Evolutionary conservation across 805 yeast species (phyloP), one percentile per base, ranked within the genome.

Genomic region (Wickerhamomyces pijperi): DNA sequence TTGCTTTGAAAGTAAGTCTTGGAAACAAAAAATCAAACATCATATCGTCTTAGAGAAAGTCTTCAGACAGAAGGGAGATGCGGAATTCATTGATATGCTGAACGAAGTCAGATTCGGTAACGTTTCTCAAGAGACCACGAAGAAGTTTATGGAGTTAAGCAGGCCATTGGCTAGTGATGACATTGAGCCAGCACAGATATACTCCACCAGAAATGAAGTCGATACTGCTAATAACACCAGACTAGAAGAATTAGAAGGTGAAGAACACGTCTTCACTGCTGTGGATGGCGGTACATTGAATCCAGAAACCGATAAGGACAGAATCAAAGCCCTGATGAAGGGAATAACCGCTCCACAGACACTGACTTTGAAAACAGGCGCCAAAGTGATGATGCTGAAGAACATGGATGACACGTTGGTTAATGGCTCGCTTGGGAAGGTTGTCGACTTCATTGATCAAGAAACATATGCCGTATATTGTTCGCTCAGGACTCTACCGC

Each of bases 341-440:
- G 73, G 76, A 47, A 77, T 81, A 45, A 56, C 82, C 49, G 82
- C 87, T 2, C 83, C 85, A 3, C 61, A 65, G 29, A 60, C 58
- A 29, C 53, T 83, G 13, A 63, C 63, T 5, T 59, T 83, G 49
- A 83, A 82, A 50, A 69, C 69, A 40, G 81, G 81, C 34, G 85
- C 90, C 0, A 92, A 82, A 58, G 94, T 83, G 1, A 82, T 83
- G 90, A 74, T 82, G 67, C 68, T 82, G 36, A 82, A 82, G 53
- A 83, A 83, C 52, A 67, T 78, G 41, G 90, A 81, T 52, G 79
- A 73, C 21, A 68, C 76, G 0, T 62, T 83, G 36, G 92, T 82
- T 11, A 83, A 83, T 59, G 94, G 94, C 0, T 76, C 87, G 0
- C 59, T 82, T 25, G 94, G 94, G 0, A 77, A 67, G 47, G 81